Percentiles rank a stretch among this genome's conserved stretches.
These are phyloP conservation scores for Penicillium malachiteum DNA, from an alignment of 495 filamentous ascomycete species.

Conservation along the genomic window DNA sequence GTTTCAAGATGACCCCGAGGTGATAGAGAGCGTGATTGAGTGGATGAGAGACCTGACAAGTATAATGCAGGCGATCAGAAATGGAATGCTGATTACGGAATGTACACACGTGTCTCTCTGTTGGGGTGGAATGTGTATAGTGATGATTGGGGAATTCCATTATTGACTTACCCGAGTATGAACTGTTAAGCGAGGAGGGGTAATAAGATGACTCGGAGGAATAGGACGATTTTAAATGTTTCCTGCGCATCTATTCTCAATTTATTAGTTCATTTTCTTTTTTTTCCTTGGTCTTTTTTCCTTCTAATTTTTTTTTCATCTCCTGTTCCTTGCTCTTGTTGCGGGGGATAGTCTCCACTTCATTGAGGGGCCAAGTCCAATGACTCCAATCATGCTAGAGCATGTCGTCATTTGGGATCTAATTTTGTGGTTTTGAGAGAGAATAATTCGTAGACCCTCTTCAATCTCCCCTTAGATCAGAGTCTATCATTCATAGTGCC, in stretches of 20 bases:
- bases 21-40: slow-evolving; percentile 36
- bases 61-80: slow-evolving; percentile 53
- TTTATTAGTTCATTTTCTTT: slow-evolving; percentile 5
- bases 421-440: not conserved
- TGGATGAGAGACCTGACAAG: slow-evolving; percentile 48
- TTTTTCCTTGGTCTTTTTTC: slow-evolving; percentile 3
- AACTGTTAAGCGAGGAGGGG: slow-evolving; percentile 35
- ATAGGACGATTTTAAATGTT: slow-evolving; percentile 15
- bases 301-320: not conserved
- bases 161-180: slow-evolving; percentile 25
- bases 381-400: not conserved
- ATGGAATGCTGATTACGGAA: slow-evolving; percentile 33
- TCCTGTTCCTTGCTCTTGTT: slow-evolving; percentile 4
- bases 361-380: not conserved
- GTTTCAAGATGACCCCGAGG: slow-evolving; percentile 73
- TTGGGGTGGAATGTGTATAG: slow-evolving; percentile 16
- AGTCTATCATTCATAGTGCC: too few species aligned
- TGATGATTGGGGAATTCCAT: not conserved
- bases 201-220: slow-evolving; percentile 36
- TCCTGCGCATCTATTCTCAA: slow-evolving; percentile 13
- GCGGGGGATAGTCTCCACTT: slow-evolving; percentile 11
- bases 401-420: slow-evolving; percentile 8
- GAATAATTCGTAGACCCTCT: not conserved
- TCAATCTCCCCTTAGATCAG: not conserved
- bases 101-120: slow-evolving; percentile 34